phyloP scores from a whole-genome alignment of 176 grass and related monocot species.

The Musa beccarii region DNA sequence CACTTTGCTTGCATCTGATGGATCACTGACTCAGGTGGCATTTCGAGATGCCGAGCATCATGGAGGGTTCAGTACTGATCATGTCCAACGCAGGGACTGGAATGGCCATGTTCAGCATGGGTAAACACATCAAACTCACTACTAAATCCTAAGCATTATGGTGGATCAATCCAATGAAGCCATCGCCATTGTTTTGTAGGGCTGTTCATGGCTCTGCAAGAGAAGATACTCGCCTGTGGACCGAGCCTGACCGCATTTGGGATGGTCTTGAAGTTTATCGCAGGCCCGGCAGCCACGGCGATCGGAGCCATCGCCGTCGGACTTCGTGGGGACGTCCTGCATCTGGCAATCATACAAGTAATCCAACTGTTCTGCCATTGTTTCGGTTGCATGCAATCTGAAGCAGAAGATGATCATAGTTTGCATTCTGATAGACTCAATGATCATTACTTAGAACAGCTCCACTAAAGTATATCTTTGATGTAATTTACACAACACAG shows the following conservation, averaged over 20 bases:
- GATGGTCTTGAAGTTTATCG: conserved; percentile 53
- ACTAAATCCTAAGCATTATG: background rate
- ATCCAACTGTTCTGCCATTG: no score
- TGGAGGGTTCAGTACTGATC: conserved; percentile 69
- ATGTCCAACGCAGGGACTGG: conserved; percentile 75
- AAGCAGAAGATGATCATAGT: no score
- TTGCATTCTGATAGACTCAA: no score
- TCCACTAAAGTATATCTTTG: no score
- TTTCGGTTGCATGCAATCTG: no score
- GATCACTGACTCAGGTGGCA: conserved; percentile 44
- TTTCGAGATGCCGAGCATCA: conserved; percentile 62
- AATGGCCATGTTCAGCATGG: conserved; percentile 87
- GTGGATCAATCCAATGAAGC: background rate
- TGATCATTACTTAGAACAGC: no score
- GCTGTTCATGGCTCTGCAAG: conserved; percentile 60
- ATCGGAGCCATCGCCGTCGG: conserved; percentile 36
- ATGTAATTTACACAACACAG: no score
- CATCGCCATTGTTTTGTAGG: conserved; percentile 17
- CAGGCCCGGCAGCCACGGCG: conserved; percentile 38
- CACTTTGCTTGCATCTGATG: no score
- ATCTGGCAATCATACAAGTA: conserved; percentile 68
- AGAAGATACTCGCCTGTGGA: conserved; percentile 61
- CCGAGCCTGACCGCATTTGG: conserved; percentile 33
- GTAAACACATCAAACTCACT: conserved; percentile 16
- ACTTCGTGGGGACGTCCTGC: conserved; percentile 46